These are phyloP conservation scores for Arctostaphylos glauca DNA, from an alignment of 148 eudicot genomes.

Conservation along the genomic window DNA sequence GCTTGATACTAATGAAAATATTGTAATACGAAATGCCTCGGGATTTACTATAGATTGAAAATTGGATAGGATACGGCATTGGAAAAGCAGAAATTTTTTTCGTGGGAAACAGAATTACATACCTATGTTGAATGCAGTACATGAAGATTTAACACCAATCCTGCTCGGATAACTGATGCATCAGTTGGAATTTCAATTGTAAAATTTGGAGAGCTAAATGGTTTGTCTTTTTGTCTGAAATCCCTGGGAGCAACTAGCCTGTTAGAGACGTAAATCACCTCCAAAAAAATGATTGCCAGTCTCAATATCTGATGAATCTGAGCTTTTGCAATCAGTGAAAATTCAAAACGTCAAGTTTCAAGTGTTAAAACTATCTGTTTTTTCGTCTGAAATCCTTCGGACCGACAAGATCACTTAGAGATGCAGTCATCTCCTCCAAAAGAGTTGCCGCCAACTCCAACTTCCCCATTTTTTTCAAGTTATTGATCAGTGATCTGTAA, in stretches of 20 bases:
- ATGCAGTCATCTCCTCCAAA: slow-evolving; percentile 61
- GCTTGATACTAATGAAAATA: neutral
- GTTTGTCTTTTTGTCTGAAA: slow-evolving; percentile 36
- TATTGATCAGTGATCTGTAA: slow-evolving; percentile 62
- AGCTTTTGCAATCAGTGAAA: slow-evolving; percentile 12
- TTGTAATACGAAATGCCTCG: neutral
- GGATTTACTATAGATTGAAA: neutral
- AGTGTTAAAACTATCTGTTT: slow-evolving; percentile 26
- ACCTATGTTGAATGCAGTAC: neutral
- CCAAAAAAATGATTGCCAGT: slow-evolving; percentile 37
- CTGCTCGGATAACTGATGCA: neutral
- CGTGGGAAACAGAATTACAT: neutral
- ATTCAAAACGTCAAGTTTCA: slow-evolving; percentile 5
- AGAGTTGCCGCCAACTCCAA: slow-evolving; percentile 49
- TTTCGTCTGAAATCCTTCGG: slow-evolving; percentile 60
- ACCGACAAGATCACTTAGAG: slow-evolving; percentile 51
- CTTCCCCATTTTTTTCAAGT: slow-evolving; percentile 66
- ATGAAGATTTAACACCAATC: neutral
- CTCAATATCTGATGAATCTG: slow-evolving; percentile 30
- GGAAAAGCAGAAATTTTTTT: neutral
- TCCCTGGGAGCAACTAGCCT: slow-evolving; percentile 57
- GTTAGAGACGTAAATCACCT: slow-evolving; percentile 53
- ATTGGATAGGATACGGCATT: neutral
- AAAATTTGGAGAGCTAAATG: neutral
- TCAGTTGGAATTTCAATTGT: neutral